phyloP scores from a whole-genome alignment of 2,329 filamentous ascomycete species.

The Peltaster fructicola region DNA sequence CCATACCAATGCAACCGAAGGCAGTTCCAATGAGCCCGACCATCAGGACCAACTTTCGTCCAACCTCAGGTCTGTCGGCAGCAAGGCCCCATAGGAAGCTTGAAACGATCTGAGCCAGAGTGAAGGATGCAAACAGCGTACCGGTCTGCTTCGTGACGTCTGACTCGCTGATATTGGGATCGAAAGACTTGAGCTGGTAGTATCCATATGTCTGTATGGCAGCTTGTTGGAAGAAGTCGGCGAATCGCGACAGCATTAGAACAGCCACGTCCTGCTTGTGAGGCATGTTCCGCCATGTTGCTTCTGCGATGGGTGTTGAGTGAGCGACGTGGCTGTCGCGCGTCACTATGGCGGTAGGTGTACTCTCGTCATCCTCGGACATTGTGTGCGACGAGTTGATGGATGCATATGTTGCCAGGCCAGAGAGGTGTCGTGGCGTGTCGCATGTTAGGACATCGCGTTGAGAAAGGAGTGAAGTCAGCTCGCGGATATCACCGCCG shows the following conservation, averaged over 20 bases:
- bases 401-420: constrained; percentile 7
- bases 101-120: constrained; percentile 25
- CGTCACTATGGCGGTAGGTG: neutral
- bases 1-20: constrained; percentile 22
- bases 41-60: constrained; percentile 23
- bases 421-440: too few relatives aligned
- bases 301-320: too few relatives aligned
- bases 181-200: constrained; percentile 25
- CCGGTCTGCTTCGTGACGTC: constrained; percentile 26
- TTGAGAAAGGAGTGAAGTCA: too few relatives aligned
- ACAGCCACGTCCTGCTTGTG: constrained; percentile 24
- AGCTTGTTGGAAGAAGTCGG: constrained; percentile 29
- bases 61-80: constrained; percentile 27
- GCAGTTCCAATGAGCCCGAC: constrained; percentile 23
- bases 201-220: constrained; percentile 28
- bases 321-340: constrained; percentile 2
- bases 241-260: constrained; percentile 23
- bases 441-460: too few relatives aligned
- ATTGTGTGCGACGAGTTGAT: constrained; percentile 1
- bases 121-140: constrained; percentile 24
- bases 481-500: too few relatives aligned
- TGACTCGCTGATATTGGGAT: constrained; percentile 27
- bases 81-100: constrained; percentile 25
- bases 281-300: constrained; percentile 24
- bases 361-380: neutral